phyloP scores from a whole-genome alignment of 306 rosid species.

The Quercus glauca region DNA sequence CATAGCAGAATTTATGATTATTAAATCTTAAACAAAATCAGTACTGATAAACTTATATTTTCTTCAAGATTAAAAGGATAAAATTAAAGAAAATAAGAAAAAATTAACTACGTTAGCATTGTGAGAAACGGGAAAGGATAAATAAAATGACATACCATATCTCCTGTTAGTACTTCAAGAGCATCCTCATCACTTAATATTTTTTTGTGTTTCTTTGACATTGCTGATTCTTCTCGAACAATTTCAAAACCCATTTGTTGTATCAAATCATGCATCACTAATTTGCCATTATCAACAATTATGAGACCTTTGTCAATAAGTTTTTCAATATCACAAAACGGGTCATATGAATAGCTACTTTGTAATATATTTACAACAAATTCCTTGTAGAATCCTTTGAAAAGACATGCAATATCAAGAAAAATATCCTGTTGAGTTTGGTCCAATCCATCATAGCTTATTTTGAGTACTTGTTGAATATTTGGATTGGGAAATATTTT shows the following conservation, averaged over 20 bases:
- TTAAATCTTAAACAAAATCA: too few relatives aligned
- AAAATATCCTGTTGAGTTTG: slow-evolving; percentile 10
- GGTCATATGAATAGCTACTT: not conserved
- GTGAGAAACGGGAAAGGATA: not conserved
- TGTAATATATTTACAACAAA: slow-evolving; percentile 9
- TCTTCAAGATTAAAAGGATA: too few relatives aligned
- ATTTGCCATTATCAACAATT: not conserved
- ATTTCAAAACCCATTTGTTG: slow-evolving; percentile 40
- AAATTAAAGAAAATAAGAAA: too few relatives aligned
- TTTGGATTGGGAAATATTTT: not conserved
- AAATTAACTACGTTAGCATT: not conserved
- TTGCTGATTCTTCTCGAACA: slow-evolving; percentile 19
- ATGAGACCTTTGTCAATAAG: slow-evolving; percentile 22
- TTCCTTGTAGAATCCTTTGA: slow-evolving; percentile 6
- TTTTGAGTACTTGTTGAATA: slow-evolving; percentile 7
- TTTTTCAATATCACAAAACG: slow-evolving; percentile 7
- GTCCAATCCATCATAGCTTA: slow-evolving; percentile 30
- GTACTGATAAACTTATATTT: too few relatives aligned
- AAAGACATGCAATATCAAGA: slow-evolving; percentile 39
- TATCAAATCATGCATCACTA: slow-evolving; percentile 39
- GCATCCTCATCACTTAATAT: slow-evolving; percentile 36
- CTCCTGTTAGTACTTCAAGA: not conserved
- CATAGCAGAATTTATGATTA: rapidly evolving
- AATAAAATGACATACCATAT: not conserved
- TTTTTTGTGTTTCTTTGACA: slow-evolving; percentile 24